phyloP scores from a whole-genome alignment of 2,329 filamentous ascomycete species.

The Trichoderma sp. region DNA sequence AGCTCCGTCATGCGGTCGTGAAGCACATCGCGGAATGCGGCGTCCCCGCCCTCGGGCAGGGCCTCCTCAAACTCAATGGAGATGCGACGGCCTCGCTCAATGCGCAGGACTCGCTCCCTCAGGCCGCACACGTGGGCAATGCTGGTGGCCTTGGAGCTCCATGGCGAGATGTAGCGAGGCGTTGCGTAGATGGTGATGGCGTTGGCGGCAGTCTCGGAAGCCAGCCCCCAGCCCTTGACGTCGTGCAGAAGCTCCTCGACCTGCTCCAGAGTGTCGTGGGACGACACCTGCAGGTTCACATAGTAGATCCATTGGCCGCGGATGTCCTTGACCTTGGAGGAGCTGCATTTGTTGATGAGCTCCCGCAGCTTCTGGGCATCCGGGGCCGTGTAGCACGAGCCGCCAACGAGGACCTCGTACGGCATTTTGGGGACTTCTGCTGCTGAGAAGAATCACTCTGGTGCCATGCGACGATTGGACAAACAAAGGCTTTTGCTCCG shows the following conservation, averaged over 20 bases:
- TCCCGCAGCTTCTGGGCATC: conserved; percentile 48
- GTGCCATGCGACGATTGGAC: conserved; percentile 11
- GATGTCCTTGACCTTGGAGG: conserved; percentile 51
- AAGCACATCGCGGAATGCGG: conserved; percentile 68
- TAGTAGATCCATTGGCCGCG: conserved; percentile 66
- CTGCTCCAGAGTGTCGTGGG: conserved; percentile 48
- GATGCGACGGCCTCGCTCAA: conserved; percentile 84
- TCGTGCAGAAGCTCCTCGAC: conserved; percentile 50
- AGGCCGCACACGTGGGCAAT: conserved; percentile 92
- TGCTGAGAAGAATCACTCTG: neutral
- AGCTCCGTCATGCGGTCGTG: conserved; percentile 96
- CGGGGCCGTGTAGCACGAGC: conserved; percentile 53
- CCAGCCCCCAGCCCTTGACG: conserved; percentile 35
- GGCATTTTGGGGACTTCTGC: conserved; percentile 34
- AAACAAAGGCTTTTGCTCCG: neutral
- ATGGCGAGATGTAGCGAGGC: conserved; percentile 88
- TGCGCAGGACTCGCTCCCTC: conserved; percentile 67
- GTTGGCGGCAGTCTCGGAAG: conserved; percentile 43
- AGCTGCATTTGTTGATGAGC: conserved; percentile 47
- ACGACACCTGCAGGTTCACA: conserved; percentile 57
- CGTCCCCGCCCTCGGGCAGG: conserved; percentile 46
- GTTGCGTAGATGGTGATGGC: conserved; percentile 69
- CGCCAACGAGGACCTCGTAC: conserved; percentile 43
- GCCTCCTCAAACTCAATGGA: conserved; percentile 62
- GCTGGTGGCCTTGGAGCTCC: conserved; percentile 94